A percentile compares a stretch with the other conserved stretches of the same genome.
phyloP scores from a whole-genome alignment of 169 alveolate species.

The Besnoitia besnoiti region DNA sequence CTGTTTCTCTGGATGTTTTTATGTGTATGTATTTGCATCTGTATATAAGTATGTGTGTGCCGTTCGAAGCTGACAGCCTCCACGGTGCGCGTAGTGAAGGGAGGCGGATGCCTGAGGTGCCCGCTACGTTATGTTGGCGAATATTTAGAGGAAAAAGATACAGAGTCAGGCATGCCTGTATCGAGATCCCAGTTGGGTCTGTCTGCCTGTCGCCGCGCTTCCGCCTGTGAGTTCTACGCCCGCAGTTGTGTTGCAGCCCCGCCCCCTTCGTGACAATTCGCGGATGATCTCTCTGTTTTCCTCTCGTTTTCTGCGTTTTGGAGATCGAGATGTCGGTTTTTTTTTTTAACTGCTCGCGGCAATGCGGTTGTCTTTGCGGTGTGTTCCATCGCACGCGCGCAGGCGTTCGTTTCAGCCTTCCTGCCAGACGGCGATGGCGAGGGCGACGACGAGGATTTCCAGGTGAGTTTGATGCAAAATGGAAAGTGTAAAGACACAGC shows the following conservation, averaged over 20 bases:
- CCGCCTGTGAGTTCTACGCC: no score
- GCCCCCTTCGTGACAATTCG: no score
- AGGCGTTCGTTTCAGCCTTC: not conserved
- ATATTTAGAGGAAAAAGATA: no score
- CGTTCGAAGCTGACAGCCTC: not conserved
- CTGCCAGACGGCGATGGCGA: not conserved
- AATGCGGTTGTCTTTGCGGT: no score
- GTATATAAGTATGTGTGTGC: not conserved
- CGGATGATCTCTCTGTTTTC: not conserved
- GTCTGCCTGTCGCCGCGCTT: no score
- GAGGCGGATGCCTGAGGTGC: not conserved
- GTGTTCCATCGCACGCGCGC: no score
- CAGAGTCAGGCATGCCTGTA: no score
- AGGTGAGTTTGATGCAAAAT: not conserved
- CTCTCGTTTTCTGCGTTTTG: not conserved
- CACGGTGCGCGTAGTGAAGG: not conserved
- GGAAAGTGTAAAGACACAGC: not conserved
- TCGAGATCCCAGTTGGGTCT: no score
- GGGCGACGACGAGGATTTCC: not conserved
- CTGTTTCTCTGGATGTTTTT: not conserved
- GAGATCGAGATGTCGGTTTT: not conserved
- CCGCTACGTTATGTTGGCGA: no score
- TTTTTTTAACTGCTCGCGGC: no score
- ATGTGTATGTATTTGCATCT: not conserved
- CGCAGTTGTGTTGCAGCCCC: no score